Conservation (phyloP, 1,284 basidiomycete species). For the Coniferiporia sulphurascens region DNA sequence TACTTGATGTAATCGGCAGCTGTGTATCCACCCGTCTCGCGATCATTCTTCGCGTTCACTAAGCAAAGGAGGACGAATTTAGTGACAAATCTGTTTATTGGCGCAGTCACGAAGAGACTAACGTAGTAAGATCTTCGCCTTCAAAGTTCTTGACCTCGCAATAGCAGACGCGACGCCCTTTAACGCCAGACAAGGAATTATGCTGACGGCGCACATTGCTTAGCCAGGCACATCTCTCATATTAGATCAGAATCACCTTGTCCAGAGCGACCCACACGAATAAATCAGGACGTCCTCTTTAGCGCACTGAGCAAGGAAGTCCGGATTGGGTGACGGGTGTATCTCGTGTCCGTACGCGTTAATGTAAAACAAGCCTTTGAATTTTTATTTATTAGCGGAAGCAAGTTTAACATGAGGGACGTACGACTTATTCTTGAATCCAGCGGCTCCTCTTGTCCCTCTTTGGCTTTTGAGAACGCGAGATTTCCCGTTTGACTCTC, state of each 20-base stretch:
- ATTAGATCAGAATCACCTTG: conserved; percentile 48
- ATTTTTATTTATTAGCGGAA: not conserved
- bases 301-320: conserved; percentile 65
- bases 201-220: conserved; percentile 37
- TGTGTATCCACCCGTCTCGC: conserved; percentile 84
- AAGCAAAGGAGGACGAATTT: not conserved
- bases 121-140: conserved; percentile 83
- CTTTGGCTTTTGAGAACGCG: conserved; percentile 58
- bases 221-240: not conserved
- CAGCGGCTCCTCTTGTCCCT: conserved; percentile 11
- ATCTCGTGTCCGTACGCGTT: conserved; percentile 92
- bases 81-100: conserved; percentile 3
- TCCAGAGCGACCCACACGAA: conserved; percentile 92
- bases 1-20: conserved; percentile 83
- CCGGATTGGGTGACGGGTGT: conserved; percentile 81
- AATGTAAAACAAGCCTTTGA: conserved; percentile 71
- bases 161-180: conserved; percentile 80
- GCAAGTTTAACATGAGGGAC: not conserved
- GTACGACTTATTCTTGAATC: conserved; percentile 17
- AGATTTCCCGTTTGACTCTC: conserved; percentile 58
- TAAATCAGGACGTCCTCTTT: conserved; percentile 78
- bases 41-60: conserved; percentile 90
- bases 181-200: conserved; percentile 88
- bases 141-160: conserved; percentile 66
- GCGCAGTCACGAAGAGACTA: conserved; percentile 27